A percentile compares a stretch with the other conserved stretches of the same genome.
Evolutionary conservation across 2,329 filamentous ascomycete genomes (phyloP).

Genomic region (Periglandula ipomoeae): DNA sequence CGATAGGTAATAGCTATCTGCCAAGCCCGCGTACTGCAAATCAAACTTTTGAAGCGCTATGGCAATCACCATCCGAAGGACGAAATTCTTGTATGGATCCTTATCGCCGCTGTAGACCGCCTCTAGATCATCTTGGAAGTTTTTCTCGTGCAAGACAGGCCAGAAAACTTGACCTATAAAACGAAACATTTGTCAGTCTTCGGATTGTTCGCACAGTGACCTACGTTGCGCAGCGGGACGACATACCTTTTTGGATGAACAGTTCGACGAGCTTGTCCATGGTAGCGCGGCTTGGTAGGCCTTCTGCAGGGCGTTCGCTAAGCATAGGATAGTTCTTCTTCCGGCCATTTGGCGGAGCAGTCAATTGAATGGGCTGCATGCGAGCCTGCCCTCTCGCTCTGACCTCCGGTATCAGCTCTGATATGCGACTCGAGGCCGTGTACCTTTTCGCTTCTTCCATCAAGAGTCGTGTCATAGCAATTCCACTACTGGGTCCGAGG

Average conservation of each 20-base stretch:
- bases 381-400: slow-evolving; percentile 46
- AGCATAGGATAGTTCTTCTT: slow-evolving; percentile 89
- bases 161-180: slow-evolving; percentile 72
- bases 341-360: slow-evolving; percentile 41
- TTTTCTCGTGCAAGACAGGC: slow-evolving; percentile 76
- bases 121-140: slow-evolving; percentile 66
- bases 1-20: slow-evolving; percentile 89
- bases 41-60: slow-evolving; percentile 92
- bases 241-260: slow-evolving; percentile 72
- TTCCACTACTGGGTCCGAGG: slow-evolving; percentile 87
- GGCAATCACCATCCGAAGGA: slow-evolving; percentile 83
- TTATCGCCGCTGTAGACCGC: slow-evolving; percentile 68
- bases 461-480: slow-evolving; percentile 86
- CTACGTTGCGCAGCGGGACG: too few species aligned
- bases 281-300: slow-evolving; percentile 63
- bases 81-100: slow-evolving; percentile 80
- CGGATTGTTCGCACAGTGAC: too few species aligned
- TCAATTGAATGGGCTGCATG: slow-evolving; percentile 51
- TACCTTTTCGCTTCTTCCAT: slow-evolving; percentile 96
- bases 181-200: too few species aligned
- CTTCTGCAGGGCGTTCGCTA: slow-evolving; percentile 71
- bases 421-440: slow-evolving; percentile 82
- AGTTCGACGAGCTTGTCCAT: slow-evolving; percentile 74
- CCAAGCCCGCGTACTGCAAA: slow-evolving; percentile 80
- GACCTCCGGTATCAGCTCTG: slow-evolving; percentile 76